Conservation (phyloP, 768 basidiomycete species). For the Phanerochaete sordida region DNA sequence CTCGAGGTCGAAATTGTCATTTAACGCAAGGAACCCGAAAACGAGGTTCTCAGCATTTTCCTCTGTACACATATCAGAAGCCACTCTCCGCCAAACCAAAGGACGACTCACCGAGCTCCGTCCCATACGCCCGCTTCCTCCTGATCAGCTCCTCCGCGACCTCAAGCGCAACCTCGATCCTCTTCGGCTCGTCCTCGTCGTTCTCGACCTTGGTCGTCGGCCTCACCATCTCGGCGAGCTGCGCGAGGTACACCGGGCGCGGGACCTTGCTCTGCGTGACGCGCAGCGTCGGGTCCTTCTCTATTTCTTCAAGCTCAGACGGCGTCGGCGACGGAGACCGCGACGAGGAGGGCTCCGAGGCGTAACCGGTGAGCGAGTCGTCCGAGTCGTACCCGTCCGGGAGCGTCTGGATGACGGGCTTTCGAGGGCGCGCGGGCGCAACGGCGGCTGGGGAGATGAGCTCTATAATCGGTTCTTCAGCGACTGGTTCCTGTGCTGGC, state of each 20-base stretch:
- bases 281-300: constrained; percentile 79
- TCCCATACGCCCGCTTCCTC: constrained; percentile 80
- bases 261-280: constrained; percentile 64
- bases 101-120: constrained; percentile 70
- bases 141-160: constrained; percentile 82
- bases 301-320: constrained; percentile 77
- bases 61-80: constrained; percentile 40
- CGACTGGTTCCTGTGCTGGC: background rate
- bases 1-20: constrained; percentile 83
- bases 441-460: background rate
- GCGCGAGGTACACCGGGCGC: constrained; percentile 88
- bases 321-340: constrained; percentile 80
- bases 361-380: constrained; percentile 78
- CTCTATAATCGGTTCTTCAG: background rate
- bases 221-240: constrained; percentile 77
- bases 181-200: constrained; percentile 66
- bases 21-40: constrained; percentile 66
- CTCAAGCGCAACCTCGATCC: constrained; percentile 75
- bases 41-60: constrained; percentile 88
- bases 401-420: constrained; percentile 20
- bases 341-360: constrained; percentile 56
- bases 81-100: background rate
- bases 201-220: constrained; percentile 46
- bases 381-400: constrained; percentile 65
- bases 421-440: background rate